phyloP scores from a whole-genome alignment of 2,329 filamentous ascomycete genomes.

The Ustilaginoidea virens region DNA sequence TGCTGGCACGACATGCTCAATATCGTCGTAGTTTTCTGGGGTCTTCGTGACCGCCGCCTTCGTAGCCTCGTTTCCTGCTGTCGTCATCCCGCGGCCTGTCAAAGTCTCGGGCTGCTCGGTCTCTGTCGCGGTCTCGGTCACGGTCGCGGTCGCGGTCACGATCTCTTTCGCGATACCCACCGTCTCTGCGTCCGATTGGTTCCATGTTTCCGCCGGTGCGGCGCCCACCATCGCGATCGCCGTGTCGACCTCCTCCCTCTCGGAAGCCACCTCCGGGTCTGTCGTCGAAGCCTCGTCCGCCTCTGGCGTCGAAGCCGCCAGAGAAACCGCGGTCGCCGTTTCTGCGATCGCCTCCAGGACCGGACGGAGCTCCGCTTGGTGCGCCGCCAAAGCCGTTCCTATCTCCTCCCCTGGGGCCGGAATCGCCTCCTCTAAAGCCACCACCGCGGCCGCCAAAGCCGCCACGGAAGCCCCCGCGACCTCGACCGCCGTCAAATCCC shows the following conservation, averaged over 20 bases:
- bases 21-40: slow-evolving; percentile 50
- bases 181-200: slow-evolving; percentile 55
- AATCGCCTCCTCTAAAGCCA: slow-evolving; percentile 32
- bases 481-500: slow-evolving; percentile 28
- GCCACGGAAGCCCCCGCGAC: slow-evolving; percentile 23
- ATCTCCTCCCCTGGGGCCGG: slow-evolving; percentile 18
- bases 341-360: slow-evolving; percentile 34
- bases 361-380: slow-evolving; percentile 44
- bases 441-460: slow-evolving; percentile 35
- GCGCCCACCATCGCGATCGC: slow-evolving; percentile 20
- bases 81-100: slow-evolving; percentile 44
- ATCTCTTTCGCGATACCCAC: slow-evolving; percentile 33
- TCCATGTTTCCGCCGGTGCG: slow-evolving; percentile 69
- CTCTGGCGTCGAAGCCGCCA: slow-evolving; percentile 37
- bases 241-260: slow-evolving; percentile 20
- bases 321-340: slow-evolving; percentile 25
- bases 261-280: slow-evolving; percentile 32
- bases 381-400: slow-evolving; percentile 30
- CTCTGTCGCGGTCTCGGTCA: slow-evolving; percentile 21
- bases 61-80: slow-evolving; percentile 54
- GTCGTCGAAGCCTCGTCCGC: slow-evolving; percentile 44
- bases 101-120: slow-evolving; percentile 18
- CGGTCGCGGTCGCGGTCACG: slow-evolving; percentile 32
- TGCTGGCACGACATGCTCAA: slow-evolving; percentile 18
- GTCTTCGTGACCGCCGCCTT: slow-evolving; percentile 71